A percentile compares a stretch with the other conserved stretches of the same genome.
These are phyloP conservation scores for Leishmania guyanensis DNA, from an alignment of 208 protist genomes.

Conservation along the genomic window DNA sequence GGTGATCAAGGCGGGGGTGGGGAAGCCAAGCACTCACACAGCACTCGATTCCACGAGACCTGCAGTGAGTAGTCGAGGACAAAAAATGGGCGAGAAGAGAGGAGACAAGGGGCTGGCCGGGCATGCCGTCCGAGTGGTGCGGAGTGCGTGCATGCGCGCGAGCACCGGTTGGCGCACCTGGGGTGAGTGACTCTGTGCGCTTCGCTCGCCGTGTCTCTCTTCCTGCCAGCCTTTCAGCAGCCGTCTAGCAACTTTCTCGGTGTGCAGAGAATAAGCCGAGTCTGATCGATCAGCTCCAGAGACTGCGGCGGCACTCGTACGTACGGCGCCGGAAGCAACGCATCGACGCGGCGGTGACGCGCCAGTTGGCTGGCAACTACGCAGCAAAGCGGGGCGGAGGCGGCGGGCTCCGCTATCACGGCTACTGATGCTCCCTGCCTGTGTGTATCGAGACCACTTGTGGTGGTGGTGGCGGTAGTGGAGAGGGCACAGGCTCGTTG, in stretches of 20 bases:
- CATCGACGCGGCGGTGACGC: conserved; percentile 7
- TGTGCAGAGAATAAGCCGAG: conserved; percentile 29
- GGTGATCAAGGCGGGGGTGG: no score
- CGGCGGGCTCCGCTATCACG: neutral
- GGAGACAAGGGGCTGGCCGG: no score
- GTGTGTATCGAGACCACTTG: neutral
- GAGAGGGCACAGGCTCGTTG: neutral
- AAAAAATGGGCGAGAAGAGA: no score
- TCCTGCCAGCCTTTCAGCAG: neutral
- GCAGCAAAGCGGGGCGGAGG: neutral
- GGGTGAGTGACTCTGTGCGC: neutral
- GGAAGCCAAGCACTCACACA: no score
- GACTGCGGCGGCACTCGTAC: conserved; percentile 14
- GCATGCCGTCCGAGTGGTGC: no score
- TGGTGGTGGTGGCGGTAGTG: neutral
- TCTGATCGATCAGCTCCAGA: conserved; percentile 38
- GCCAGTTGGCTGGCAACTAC: conserved; percentile 15
- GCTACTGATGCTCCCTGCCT: neutral
- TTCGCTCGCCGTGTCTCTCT: neutral
- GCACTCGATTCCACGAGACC: no score
- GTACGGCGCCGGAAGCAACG: conserved; percentile 17
- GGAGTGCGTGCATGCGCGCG: no score
- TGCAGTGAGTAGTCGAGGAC: no score
- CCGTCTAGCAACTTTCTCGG: neutral
- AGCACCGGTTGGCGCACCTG: no score